Evolutionary conservation across 208 protist species (phyloP), one percentile per base, ranked within the genome.

Genomic region (Leishmania martiniquensis): DNA sequence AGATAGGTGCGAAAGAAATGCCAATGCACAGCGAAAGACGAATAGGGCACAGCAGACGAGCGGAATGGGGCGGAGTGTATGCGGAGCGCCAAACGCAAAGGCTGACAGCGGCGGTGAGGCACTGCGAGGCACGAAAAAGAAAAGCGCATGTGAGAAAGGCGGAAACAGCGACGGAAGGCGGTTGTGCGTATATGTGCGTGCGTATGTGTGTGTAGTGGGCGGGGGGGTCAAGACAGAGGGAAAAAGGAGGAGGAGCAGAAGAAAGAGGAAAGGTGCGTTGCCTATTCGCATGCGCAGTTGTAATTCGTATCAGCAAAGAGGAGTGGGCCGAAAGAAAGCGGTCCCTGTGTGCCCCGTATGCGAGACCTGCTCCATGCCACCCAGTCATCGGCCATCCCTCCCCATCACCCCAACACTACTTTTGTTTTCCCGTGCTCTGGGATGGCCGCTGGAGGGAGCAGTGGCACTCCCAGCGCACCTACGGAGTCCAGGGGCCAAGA

Each of bases 1-100:
- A n/a, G n/a, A n/a, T n/a, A n/a, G n/a, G n/a, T n/a, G n/a, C n/a
- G n/a, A n/a, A n/a, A n/a, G n/a, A n/a, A n/a, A n/a, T n/a, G n/a
- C n/a, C n/a, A n/a, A n/a, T n/a, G n/a, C n/a, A n/a, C n/a, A 75
- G 54, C 45, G 44, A 62, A 10, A 57, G n/a, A 78, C 1, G 49
- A 45, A 32, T 15, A 47, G 54, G 15, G 20, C n/a, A n/a, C n/a
- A n/a, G n/a, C n/a, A n/a, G n/a, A n/a, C n/a, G n/a, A n/a, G n/a
- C n/a, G n/a, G n/a, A n/a, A n/a, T n/a, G n/a, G n/a, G n/a, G n/a
- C n/a, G n/a, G n/a, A n/a, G n/a, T n/a, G n/a, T n/a, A n/a, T n/a
- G n/a, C n/a, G n/a, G n/a, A n/a, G n/a, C n/a, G n/a, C n/a, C n/a
- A n/a, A n/a, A n/a, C n/a, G n/a, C n/a, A n/a, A n/a, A n/a, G n/a